Evolutionary conservation across 75 land plant species (phyloP).

Genomic region (Chamaecyparis obtusa): DNA sequence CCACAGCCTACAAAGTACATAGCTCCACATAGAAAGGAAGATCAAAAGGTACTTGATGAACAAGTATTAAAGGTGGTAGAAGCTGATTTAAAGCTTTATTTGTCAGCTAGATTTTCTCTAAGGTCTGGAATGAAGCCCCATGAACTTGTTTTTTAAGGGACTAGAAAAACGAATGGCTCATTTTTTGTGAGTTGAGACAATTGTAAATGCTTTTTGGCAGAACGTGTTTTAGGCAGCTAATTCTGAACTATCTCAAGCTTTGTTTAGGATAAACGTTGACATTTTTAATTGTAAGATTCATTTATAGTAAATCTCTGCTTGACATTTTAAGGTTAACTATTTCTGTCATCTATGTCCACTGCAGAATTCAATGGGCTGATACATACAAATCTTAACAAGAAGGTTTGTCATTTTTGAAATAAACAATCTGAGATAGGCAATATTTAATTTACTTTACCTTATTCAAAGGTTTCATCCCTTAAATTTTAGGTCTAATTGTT

Average conservation of each 20-base stretch:
- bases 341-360: too few species aligned
- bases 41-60: slow-evolving; percentile 46
- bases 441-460: too few species aligned
- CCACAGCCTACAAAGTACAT: slow-evolving; percentile 50
- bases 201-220: background rate
- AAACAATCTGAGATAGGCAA: too few species aligned
- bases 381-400: too few species aligned
- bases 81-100: slow-evolving; percentile 35
- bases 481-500: background rate
- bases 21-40: slow-evolving; percentile 59
- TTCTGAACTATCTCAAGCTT: background rate
- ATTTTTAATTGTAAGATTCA: background rate
- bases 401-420: too few species aligned
- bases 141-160: slow-evolving; percentile 48
- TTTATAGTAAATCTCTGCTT: background rate
- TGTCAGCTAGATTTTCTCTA: slow-evolving; percentile 50
- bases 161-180: too few species aligned
- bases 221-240: background rate
- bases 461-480: too few species aligned
- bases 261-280: background rate
- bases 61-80: slow-evolving; percentile 28
- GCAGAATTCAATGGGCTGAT: too few species aligned
- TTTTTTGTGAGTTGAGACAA: slow-evolving; percentile 2
- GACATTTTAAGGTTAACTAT: too few species aligned
- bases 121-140: slow-evolving; percentile 63